Conservation (phyloP, 164 flowering plant genomes). For the Chimonanthus praecox region DNA sequence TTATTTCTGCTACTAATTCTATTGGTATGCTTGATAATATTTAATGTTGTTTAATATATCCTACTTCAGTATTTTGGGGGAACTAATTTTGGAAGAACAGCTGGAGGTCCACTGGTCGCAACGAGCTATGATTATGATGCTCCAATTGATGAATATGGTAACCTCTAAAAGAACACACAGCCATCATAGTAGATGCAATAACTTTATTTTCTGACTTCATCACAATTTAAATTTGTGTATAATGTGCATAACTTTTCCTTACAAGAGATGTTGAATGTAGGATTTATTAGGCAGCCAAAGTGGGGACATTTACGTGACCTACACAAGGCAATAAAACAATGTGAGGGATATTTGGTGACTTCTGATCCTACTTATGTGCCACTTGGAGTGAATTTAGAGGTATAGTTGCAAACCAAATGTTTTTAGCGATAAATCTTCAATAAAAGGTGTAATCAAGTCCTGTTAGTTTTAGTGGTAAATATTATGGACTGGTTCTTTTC, state of each 20-base stretch:
- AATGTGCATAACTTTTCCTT: not conserved
- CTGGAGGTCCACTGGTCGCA: constrained; percentile 60
- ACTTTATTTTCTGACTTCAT: not conserved
- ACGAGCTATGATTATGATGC: constrained; percentile 74
- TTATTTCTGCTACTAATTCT: not conserved
- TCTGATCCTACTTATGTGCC: constrained; percentile 31
- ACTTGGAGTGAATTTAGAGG: constrained; percentile 55
- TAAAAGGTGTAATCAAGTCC: not conserved
- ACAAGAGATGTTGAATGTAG: constrained; percentile 27
- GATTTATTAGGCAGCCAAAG: constrained; percentile 56
- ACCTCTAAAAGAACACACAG: not conserved
- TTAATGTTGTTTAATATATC: not conserved
- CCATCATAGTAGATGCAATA: not conserved
- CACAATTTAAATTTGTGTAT: not conserved
- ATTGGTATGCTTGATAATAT: not conserved
- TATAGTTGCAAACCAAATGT: constrained; percentile 9
- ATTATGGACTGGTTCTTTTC: no score
- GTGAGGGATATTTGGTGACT: constrained; percentile 39
- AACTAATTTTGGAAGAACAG: constrained; percentile 66
- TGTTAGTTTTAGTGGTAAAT: not conserved
- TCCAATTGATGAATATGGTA: constrained; percentile 67
- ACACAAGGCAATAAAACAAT: constrained; percentile 54
- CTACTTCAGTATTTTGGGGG: constrained; percentile 56
- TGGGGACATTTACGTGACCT: constrained; percentile 63
- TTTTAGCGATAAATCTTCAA: not conserved